Evolutionary conservation across 2,329 filamentous ascomycete species (phyloP), one percentile per base, ranked within the genome.

Genomic region (Neofusicoccum ribis): DNA sequence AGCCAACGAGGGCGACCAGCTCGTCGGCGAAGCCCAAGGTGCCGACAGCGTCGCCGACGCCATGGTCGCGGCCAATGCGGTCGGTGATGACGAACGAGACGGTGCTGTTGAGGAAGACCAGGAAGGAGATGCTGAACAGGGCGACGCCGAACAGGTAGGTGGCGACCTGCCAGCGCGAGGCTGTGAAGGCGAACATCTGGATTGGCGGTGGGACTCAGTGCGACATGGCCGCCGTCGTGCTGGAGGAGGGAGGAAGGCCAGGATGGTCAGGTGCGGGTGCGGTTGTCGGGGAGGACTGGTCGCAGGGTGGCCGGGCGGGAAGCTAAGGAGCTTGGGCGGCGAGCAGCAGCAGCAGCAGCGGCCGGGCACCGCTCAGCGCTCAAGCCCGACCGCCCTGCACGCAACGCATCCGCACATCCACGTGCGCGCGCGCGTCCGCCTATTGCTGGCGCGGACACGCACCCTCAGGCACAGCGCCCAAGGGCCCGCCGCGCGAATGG

Each of bases 1-100:
- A 95, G 12, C 91, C 91, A 50, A 94, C 83, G 65, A 96, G 83
- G 51, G 91, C 92, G 61, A 95, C 88, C 65, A 94, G 75, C 82
- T 96, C 92, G 75, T 96, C 92, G 37, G 87, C 91, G 75, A 96
- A 95, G 59, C 92, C 91, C 64, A 96, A 84, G 9, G 92, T 95
- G 63, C 92, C 92, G 67, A 94, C 91, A 59, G 92, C 87, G 78
- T 93, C 87, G 69, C 92, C 92, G 8, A 95, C 90, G 70, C 85
- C 83, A 68, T 88, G 78, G 73, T 90, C 89, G 71, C 90, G 84
- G 67, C 90, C 91, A 70, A 96, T 88, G 67, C 92, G 85, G 76
- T 94, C 90, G 67, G 91, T 94, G 67, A 96, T 88, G 66, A 95
- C 90, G 78, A 95, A 96, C 64, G 90, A 92, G 66, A 95, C 84